Conservation (phyloP, 176 grass and related monocot genomes). For the Avena sativa region DNA sequence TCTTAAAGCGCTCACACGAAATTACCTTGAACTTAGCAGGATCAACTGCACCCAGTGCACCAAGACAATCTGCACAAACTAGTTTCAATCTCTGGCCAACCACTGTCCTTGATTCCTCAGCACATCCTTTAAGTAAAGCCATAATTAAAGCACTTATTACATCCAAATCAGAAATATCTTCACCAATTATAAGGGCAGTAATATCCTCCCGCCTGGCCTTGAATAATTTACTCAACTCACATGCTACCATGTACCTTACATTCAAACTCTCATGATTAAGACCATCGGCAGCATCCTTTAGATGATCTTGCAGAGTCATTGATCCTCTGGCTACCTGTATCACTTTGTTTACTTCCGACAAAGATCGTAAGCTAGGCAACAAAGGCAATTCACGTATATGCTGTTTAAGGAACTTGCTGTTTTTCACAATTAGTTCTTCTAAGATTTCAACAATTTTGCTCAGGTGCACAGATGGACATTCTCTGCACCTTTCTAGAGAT, state of each 20-base stretch:
- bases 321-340: constrained; percentile 93
- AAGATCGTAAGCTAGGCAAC: constrained; percentile 81
- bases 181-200: constrained; percentile 83
- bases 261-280: constrained; percentile 98
- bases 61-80: constrained; percentile 91
- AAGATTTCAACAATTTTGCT: constrained; percentile 87
- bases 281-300: constrained; percentile 84
- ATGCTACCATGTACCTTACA: constrained; percentile 95
- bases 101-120: constrained; percentile 83
- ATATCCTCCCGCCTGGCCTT: constrained; percentile 78
- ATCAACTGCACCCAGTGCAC: constrained; percentile 92
- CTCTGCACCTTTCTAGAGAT: constrained; percentile 73
- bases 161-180: constrained; percentile 79
- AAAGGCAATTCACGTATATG: constrained; percentile 88
- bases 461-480: constrained; percentile 63
- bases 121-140: constrained; percentile 86
- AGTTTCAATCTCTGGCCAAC: constrained; percentile 91
- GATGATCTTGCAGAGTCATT: constrained; percentile 81
- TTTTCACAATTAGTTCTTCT: constrained; percentile 89
- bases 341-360: constrained; percentile 87
- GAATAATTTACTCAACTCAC: constrained; percentile 89
- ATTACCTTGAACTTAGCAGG: constrained; percentile 91
- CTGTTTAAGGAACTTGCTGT: constrained; percentile 64
- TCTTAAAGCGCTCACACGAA: constrained; percentile 90
- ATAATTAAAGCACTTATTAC: constrained; percentile 86